These are phyloP conservation scores for Rhodomyrtus tomentosa DNA, from an alignment of 345 rosid species.

Conservation along the genomic window DNA sequence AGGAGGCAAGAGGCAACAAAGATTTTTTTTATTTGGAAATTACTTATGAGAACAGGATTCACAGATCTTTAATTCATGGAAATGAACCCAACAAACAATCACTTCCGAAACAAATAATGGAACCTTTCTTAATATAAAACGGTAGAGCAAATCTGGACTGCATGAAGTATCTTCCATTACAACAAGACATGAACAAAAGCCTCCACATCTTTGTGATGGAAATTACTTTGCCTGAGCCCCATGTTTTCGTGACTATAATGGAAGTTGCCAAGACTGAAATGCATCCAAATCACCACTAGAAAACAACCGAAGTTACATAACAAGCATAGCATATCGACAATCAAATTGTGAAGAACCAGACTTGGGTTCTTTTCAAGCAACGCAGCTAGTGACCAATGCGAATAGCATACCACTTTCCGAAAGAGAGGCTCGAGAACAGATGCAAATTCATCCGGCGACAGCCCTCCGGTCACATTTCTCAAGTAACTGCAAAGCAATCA, in stretches of 20 bases:
- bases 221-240: not conserved
- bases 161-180: not conserved
- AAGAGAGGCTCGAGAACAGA: constrained; percentile 19
- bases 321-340: not conserved
- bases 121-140: not conserved
- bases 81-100: not conserved
- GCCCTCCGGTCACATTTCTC: constrained; percentile 9
- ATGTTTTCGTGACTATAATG: not conserved
- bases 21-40: not conserved
- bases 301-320: not conserved
- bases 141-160: not conserved
- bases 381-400: not conserved
- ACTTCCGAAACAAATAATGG: not conserved
- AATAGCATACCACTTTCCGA: constrained; percentile 12
- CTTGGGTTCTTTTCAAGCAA: not conserved
- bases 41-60: not conserved
- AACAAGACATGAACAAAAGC: not conserved
- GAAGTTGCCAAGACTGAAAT: not conserved
- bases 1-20: not conserved
- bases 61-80: not conserved
- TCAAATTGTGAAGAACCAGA: not conserved
- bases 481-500: constrained; percentile 10
- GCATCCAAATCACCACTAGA: not conserved
- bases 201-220: not conserved
- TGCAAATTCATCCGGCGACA: constrained; percentile 4